These are phyloP conservation scores for Skeletonema menzelii DNA, from an alignment of 108 stramenopile species.

Conservation along the genomic window DNA sequence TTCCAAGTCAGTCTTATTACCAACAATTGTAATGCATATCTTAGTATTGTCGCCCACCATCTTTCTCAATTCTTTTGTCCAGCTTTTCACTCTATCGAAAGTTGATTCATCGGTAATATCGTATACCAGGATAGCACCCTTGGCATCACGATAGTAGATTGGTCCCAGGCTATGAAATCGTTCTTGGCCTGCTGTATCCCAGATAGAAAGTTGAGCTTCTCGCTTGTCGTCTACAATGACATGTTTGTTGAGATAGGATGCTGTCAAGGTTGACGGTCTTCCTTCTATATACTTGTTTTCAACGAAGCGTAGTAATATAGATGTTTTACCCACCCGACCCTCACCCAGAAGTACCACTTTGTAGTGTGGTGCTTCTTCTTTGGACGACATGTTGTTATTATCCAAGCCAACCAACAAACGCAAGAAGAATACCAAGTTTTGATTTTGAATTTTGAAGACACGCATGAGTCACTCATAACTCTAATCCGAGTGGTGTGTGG, in stretches of 20 bases:
- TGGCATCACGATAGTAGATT: conserved; percentile 97
- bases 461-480: too few species aligned
- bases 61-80: conserved; percentile 89
- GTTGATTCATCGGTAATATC: conserved; percentile 95
- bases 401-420: too few species aligned
- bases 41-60: conserved; percentile 32
- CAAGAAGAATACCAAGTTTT: too few species aligned
- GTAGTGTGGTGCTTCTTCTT: conserved; percentile 8
- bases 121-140: conserved; percentile 96
- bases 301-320: conserved; percentile 58
- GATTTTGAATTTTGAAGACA: not conserved
- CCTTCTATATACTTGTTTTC: conserved; percentile 48
- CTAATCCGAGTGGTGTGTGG: too few species aligned
- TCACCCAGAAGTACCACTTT: conserved; percentile 35
- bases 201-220: conserved; percentile 64
- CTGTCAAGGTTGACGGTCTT: conserved; percentile 56
- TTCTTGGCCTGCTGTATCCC: conserved; percentile 99
- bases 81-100: conserved; percentile 91
- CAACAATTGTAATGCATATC: conserved; percentile 40
- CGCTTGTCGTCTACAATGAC: conserved; percentile 20
- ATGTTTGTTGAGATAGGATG: conserved; percentile 51
- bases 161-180: conserved; percentile 95
- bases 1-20: conserved; percentile 47
- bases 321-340: conserved; percentile 67
- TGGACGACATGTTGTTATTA: not conserved